Percentiles rank a stretch among this genome's conserved stretches.
Evolutionary conservation across 176 grass and related monocot species (phyloP).

Genomic region (Puccinellia tenuiflora): DNA sequence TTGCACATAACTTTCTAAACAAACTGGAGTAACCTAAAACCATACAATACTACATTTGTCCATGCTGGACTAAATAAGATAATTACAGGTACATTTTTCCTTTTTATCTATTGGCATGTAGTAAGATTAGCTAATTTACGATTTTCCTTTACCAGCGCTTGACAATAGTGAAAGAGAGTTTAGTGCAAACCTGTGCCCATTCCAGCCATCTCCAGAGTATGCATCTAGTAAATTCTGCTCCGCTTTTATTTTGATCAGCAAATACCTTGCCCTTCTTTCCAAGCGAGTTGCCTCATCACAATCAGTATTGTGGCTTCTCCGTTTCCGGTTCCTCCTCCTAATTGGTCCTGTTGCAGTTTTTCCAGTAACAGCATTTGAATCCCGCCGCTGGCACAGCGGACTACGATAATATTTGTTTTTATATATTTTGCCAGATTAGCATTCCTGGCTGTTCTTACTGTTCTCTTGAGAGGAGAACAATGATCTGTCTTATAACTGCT

Average conservation of each 20-base stretch:
- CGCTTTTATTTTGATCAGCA: slow-evolving; percentile 80
- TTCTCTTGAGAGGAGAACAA: slow-evolving; percentile 35
- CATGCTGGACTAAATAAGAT: not conserved
- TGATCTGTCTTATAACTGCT: slow-evolving; percentile 32
- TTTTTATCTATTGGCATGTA: not conserved
- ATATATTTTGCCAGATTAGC: slow-evolving; percentile 23
- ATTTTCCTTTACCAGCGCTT: not conserved
- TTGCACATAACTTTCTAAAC: not conserved
- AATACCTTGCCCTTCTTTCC: slow-evolving; percentile 74
- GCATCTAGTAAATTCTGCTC: slow-evolving; percentile 93
- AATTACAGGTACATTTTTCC: not conserved
- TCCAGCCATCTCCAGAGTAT: slow-evolving; percentile 97
- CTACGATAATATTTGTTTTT: slow-evolving; percentile 42
- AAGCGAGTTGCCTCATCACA: slow-evolving; percentile 71
- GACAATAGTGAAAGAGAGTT: slow-evolving; percentile 14
- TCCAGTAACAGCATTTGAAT: slow-evolving; percentile 33
- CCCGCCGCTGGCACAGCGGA: slow-evolving; percentile 11
- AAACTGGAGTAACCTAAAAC: not conserved
- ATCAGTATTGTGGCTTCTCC: slow-evolving; percentile 43
- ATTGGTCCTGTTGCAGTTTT: slow-evolving; percentile 31
- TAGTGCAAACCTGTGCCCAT: slow-evolving; percentile 65
- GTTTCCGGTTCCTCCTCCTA: slow-evolving; percentile 44
- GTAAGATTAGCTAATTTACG: slow-evolving; percentile 16
- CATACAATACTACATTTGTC: not conserved
- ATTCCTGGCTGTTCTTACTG: slow-evolving; percentile 30